These are phyloP conservation scores for Thielaviopsis populi DNA, from an alignment of 2,329 filamentous ascomycete species.

Conservation along the genomic window DNA sequence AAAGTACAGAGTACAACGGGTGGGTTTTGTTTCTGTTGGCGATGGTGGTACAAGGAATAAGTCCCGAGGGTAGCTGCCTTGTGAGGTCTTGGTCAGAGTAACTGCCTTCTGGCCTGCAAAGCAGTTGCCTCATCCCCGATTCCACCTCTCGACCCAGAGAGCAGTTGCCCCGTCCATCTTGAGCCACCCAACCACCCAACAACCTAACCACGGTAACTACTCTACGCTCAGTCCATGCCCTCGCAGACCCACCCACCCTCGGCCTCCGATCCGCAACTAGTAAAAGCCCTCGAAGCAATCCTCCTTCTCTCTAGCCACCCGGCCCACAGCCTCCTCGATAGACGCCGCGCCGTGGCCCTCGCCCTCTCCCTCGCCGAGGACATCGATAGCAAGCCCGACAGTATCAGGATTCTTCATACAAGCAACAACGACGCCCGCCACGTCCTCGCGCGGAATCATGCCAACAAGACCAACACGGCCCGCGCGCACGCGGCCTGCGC, in stretches of 20 bases:
- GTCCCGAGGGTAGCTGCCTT: background rate
- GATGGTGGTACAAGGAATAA: background rate
- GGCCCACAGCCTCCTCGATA: conserved; percentile 26
- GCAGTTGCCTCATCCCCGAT: too few species aligned
- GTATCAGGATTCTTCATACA: conserved; percentile 28
- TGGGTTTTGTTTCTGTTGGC: background rate
- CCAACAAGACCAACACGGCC: conserved; percentile 28
- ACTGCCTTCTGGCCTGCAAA: too few species aligned
- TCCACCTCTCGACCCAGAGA: background rate
- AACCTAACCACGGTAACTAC: background rate
- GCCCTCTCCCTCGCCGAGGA: conserved; percentile 27
- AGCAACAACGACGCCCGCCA: conserved; percentile 29
- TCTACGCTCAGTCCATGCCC: background rate
- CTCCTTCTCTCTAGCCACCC: conserved; percentile 25
- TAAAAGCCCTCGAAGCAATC: conserved; percentile 23
- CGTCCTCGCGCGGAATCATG: conserved; percentile 30
- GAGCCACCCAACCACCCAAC: background rate
- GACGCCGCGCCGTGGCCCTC: conserved; percentile 23
- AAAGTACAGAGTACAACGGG: background rate
- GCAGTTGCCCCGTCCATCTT: background rate
- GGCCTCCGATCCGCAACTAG: background rate
- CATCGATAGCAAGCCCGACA: conserved; percentile 29
- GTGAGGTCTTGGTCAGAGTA: too few species aligned
- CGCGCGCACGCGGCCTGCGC: conserved; percentile 27
- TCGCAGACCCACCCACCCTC: background rate